A percentile compares a stretch with the other conserved stretches of the same genome.
Conservation (phyloP, 2,329 filamentous ascomycete genomes). For the Sarocladiaceae sp. region DNA sequence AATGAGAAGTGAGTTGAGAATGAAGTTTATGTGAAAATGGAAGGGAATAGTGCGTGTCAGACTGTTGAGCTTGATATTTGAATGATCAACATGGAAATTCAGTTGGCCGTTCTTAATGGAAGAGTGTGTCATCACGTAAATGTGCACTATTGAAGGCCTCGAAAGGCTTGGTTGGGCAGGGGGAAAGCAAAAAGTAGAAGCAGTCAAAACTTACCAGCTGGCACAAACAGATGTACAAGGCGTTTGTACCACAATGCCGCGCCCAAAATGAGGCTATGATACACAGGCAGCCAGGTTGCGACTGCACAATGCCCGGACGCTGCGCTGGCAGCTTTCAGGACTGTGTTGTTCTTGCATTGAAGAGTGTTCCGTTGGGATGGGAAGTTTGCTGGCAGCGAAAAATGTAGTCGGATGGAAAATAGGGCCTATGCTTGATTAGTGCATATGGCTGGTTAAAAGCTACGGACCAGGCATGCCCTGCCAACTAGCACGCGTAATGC, state of each 20-base stretch:
- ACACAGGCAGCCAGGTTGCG: neutral
- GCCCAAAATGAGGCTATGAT: neutral
- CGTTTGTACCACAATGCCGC: neutral
- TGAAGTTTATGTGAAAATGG: neutral
- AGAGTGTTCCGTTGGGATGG: neutral
- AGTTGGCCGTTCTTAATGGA: constrained; percentile 65
- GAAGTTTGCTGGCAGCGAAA: neutral
- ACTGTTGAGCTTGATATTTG: constrained; percentile 63
- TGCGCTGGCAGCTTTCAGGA: neutral
- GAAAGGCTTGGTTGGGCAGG: neutral
- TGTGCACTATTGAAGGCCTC: constrained; percentile 8
- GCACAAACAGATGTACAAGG: neutral
- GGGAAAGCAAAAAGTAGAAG: constrained; percentile 11
- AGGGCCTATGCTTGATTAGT: constrained; percentile 3
- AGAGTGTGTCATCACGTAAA: constrained; percentile 51
- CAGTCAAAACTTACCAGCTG: constrained; percentile 10
- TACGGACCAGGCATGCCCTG: too few species aligned
- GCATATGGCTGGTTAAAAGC: neutral
- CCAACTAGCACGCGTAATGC: too few species aligned
- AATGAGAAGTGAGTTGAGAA: neutral
- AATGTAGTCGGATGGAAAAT: neutral
- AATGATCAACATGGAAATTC: constrained; percentile 54
- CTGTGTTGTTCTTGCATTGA: neutral
- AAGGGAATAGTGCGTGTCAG: constrained; percentile 34
- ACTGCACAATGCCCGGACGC: neutral